Conservation (phyloP, 768 basidiomycete species). For the Dictyophora rubrovolvata region DNA sequence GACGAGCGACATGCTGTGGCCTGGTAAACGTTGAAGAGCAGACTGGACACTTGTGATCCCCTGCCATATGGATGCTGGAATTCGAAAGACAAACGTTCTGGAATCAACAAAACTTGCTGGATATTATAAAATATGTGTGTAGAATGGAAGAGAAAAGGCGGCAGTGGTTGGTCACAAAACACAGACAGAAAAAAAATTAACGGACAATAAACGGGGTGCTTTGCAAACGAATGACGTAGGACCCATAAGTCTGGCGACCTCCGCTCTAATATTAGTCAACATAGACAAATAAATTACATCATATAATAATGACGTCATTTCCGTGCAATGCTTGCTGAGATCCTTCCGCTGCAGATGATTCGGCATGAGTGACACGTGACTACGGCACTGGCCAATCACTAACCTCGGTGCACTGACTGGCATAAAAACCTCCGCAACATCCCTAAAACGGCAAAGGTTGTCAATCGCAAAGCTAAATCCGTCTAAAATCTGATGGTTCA, state of each 20-base stretch:
- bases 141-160: background rate
- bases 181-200: background rate
- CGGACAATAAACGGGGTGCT: background rate
- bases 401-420: slow-evolving; percentile 83
- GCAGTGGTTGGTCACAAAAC: background rate
- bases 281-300: background rate
- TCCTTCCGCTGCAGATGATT: slow-evolving; percentile 37
- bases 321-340: slow-evolving; percentile 48
- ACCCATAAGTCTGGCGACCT: background rate
- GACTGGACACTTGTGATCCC: slow-evolving; percentile 80
- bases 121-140: background rate
- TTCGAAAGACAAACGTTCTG: background rate
- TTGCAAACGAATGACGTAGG: background rate
- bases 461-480: slow-evolving; percentile 6
- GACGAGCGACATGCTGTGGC: slow-evolving; percentile 81
- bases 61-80: slow-evolving; percentile 43
- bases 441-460: slow-evolving; percentile 31
- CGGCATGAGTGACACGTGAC: background rate
- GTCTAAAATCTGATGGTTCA: slow-evolving; percentile 9
- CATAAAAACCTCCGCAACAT: slow-evolving; percentile 76
- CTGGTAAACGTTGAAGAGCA: slow-evolving; percentile 82
- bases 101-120: background rate
- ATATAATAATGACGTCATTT: slow-evolving; percentile 18
- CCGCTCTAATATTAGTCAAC: background rate
- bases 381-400: slow-evolving; percentile 17